phyloP scores from a whole-genome alignment of 495 filamentous ascomycete species.

The Penicillium antarcticum region DNA sequence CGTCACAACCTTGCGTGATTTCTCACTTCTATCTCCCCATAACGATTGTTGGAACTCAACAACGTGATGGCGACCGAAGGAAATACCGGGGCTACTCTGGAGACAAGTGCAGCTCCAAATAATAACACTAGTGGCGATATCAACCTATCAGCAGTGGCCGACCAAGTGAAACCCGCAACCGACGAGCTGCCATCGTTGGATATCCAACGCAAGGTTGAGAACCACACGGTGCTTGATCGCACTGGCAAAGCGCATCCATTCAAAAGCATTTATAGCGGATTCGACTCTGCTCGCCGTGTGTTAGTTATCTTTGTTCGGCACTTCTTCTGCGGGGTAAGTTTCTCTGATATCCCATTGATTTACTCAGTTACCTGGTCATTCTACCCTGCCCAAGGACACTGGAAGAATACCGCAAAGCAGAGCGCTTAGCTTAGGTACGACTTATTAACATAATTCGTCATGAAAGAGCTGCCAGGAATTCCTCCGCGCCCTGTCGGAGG shows the following conservation, averaged over 20 bases:
- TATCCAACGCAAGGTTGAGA: conserved; percentile 46
- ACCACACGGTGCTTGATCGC: conserved; percentile 60
- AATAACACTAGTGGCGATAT: not conserved
- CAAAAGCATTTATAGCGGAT: conserved; percentile 61
- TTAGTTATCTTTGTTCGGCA: conserved; percentile 82
- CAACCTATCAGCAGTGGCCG: not conserved
- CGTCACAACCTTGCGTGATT: no score
- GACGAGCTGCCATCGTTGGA: conserved; percentile 50
- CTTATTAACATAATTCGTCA: conserved; percentile 8
- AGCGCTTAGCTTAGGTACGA: not conserved
- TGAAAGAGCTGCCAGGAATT: conserved; percentile 64
- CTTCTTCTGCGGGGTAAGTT: conserved; percentile 84
- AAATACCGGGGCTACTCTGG: not conserved
- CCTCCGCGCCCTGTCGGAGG: conserved; percentile 58
- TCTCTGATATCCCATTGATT: not conserved
- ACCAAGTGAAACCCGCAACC: conserved; percentile 1
- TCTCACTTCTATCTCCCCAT: no score
- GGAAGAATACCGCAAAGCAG: not conserved
- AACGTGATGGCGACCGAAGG: not conserved
- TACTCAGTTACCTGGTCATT: not conserved
- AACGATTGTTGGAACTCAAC: no score
- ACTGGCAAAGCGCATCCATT: conserved; percentile 62
- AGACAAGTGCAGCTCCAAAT: not conserved
- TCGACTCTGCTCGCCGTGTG: conserved; percentile 52
- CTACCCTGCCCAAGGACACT: not conserved